A percentile compares a stretch with the other conserved stretches of the same genome.
These are phyloP conservation scores for Plasmodium vinckei DNA, from an alignment of 169 alveolate genomes.

Conservation along the genomic window DNA sequence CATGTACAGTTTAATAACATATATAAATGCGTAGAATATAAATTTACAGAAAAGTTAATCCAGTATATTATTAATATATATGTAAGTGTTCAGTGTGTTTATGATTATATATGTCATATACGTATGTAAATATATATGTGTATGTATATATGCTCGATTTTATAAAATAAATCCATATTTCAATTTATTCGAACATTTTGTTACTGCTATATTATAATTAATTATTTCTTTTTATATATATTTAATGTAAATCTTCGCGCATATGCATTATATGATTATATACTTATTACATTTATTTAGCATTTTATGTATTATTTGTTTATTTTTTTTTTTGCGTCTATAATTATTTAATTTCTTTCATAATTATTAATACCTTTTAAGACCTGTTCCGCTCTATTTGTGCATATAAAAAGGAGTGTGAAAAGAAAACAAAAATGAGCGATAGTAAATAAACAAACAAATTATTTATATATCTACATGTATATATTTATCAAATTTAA, in stretches of 20 bases:
- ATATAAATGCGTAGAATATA: too few relatives aligned
- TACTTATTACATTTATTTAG: background rate
- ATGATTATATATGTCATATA: background rate
- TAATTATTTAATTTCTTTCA: background rate
- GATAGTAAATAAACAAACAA: background rate
- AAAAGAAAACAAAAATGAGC: background rate
- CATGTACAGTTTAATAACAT: too few relatives aligned
- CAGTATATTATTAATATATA: too few relatives aligned
- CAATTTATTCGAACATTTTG: slow-evolving; percentile 1
- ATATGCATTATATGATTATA: too few relatives aligned
- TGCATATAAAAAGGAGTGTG: slow-evolving; percentile 19
- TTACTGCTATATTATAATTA: slow-evolving; percentile 10
- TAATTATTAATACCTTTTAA: background rate
- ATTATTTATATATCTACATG: too few relatives aligned
- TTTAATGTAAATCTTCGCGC: too few relatives aligned
- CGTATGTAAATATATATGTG: slow-evolving; percentile 15
- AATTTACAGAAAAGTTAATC: too few relatives aligned
- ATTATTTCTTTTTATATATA: background rate
- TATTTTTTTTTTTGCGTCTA: background rate
- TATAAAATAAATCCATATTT: slow-evolving; percentile 2
- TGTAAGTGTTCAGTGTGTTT: too few relatives aligned
- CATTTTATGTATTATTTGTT: background rate
- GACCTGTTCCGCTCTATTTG: background rate
- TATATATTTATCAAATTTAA: too few relatives aligned
- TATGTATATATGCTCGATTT: background rate